These are phyloP conservation scores for Musa itinerans DNA, from an alignment of 176 grass and related monocot genomes.

Conservation along the genomic window DNA sequence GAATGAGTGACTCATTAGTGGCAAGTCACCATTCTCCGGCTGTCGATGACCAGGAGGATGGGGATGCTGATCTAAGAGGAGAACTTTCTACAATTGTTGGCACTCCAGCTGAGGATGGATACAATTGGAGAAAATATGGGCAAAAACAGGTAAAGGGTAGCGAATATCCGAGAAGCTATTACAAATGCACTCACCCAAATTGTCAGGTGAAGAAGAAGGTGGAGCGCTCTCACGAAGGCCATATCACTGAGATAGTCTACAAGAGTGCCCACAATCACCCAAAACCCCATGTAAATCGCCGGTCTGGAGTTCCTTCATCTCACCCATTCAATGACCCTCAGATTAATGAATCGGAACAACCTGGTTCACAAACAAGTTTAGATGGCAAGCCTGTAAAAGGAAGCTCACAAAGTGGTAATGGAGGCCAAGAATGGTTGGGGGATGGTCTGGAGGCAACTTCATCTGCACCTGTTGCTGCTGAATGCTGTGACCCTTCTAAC, in stretches of 20 bases:
- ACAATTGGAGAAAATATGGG: constrained; percentile 90
- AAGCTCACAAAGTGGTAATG: constrained; percentile 24
- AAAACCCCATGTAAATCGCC: constrained; percentile 28
- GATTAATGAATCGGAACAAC: constrained; percentile 24
- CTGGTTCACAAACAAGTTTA: constrained; percentile 17
- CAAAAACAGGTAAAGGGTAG: constrained; percentile 60
- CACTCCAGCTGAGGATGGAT: constrained; percentile 42
- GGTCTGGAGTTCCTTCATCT: constrained; percentile 17
- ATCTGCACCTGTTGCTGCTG: constrained; percentile 27
- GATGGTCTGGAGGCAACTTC: constrained; percentile 29
- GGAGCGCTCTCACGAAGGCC: constrained; percentile 47
- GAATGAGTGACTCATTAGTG: constrained; percentile 35
- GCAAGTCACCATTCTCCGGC: constrained; percentile 33
- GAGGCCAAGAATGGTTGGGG: constrained; percentile 35
- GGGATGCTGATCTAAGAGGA: constrained; percentile 29
- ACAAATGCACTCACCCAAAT: constrained; percentile 57
- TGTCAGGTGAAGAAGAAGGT: constrained; percentile 72
- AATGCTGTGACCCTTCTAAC: constrained; percentile 29
- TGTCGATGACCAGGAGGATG: constrained; percentile 30
- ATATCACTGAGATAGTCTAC: constrained; percentile 75
- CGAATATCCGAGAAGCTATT: constrained; percentile 58
- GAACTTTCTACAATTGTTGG: constrained; percentile 23
- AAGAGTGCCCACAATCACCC: constrained; percentile 62
- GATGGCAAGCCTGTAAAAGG: constrained; percentile 28
- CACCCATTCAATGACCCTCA: constrained; percentile 12